Percentiles rank a stretch among this genome's conserved stretches.
These are phyloP conservation scores for Centella asiatica DNA, from an alignment of 129 eudicot genomes.

Conservation along the genomic window DNA sequence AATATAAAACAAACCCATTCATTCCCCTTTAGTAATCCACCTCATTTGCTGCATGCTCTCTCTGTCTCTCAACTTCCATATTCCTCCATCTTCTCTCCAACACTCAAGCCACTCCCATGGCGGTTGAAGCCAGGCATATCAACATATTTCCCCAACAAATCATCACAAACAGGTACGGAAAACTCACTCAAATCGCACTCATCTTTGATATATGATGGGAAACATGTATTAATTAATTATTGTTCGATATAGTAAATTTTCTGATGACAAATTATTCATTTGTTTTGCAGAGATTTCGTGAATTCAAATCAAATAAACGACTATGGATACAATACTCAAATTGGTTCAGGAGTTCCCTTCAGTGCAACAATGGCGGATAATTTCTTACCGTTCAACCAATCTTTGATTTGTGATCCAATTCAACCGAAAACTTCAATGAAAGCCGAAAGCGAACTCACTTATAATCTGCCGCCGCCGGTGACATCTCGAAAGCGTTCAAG, in stretches of 20 bases:
- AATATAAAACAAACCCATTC: conserved; percentile 16
- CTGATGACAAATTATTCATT: background rate
- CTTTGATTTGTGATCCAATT: conserved; percentile 16
- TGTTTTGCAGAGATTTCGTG: conserved; percentile 1
- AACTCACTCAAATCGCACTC: too few relatives aligned
- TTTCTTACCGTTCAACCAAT: conserved; percentile 12
- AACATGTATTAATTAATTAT: too few relatives aligned
- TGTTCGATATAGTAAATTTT: too few relatives aligned
- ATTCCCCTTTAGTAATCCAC: conserved; percentile 1
- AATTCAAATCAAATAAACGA: conserved; percentile 18
- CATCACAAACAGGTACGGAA: conserved; percentile 15
- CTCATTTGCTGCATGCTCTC: conserved; percentile 19
- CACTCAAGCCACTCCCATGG: conserved; percentile 17
- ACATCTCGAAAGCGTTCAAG: conserved; percentile 23
- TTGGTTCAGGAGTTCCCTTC: conserved; percentile 2
- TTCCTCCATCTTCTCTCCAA: background rate
- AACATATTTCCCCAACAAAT: conserved; percentile 23
- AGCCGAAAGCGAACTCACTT: conserved; percentile 35
- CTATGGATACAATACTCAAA: conserved; percentile 14
- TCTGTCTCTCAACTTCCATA: background rate
- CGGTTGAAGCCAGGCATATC: conserved; percentile 29
- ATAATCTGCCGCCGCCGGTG: conserved; percentile 14
- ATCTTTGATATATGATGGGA: too few relatives aligned
- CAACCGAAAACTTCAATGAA: conserved; percentile 25
- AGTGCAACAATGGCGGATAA: conserved; percentile 17